Conservation (phyloP, 768 basidiomycete species). For the Naematelia aurantialba region DNA sequence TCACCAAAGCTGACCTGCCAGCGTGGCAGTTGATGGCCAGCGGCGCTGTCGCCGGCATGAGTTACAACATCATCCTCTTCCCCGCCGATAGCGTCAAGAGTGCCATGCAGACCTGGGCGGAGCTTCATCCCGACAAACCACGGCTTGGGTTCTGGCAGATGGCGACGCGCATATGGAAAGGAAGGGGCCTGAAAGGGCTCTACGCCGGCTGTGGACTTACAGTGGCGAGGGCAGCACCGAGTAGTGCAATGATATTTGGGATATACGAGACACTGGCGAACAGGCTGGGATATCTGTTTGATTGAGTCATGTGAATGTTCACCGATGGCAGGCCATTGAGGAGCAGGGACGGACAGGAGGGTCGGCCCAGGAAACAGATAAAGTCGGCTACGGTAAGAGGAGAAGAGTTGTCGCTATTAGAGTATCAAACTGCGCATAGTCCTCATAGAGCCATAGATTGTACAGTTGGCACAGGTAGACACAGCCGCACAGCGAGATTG, state of each 20-base stretch:
- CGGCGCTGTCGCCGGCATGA: conserved; percentile 79
- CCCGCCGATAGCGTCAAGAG: conserved; percentile 94
- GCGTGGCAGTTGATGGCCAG: conserved; percentile 80
- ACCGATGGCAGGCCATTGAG: too few species aligned
- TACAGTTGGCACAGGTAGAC: neutral
- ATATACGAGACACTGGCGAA: conserved; percentile 76
- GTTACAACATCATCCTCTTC: conserved; percentile 83
- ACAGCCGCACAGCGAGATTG: neutral
- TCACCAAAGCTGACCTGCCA: conserved; percentile 56
- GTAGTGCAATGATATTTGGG: conserved; percentile 86
- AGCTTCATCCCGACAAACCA: conserved; percentile 57
- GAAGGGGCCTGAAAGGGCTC: conserved; percentile 73
- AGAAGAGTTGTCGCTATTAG: neutral
- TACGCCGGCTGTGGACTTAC: conserved; percentile 95
- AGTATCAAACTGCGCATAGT: neutral
- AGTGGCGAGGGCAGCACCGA: conserved; percentile 75
- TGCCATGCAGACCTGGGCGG: conserved; percentile 88
- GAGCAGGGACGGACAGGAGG: too few species aligned
- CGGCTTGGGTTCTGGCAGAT: conserved; percentile 54
- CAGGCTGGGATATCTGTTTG: conserved; percentile 53
- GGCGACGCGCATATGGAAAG: conserved; percentile 66
- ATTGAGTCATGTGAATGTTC: neutral
- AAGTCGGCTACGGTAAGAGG: neutral
- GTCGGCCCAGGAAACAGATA: too few species aligned
- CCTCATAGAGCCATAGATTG: neutral